phyloP scores from a whole-genome alignment of 2,329 filamentous ascomycete genomes.

The Apiospora sp. region DNA sequence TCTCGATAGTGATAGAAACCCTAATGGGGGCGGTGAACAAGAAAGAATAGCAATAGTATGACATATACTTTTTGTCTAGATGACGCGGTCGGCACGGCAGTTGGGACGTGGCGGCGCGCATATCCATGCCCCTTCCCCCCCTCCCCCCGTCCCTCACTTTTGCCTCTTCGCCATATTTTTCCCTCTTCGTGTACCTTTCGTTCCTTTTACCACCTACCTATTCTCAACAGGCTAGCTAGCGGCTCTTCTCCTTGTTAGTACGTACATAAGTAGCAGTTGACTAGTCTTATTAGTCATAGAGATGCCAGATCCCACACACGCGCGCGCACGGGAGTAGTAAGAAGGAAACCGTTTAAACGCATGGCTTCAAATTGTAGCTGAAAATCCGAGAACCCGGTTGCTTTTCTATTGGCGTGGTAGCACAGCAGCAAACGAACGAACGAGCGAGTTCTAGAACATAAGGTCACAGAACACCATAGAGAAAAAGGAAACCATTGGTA shows the following conservation, averaged over 20 bases:
- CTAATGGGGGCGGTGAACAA: background rate
- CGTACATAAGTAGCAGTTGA: background rate
- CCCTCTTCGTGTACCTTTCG: too few relatives aligned
- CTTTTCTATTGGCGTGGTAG: background rate
- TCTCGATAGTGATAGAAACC: background rate
- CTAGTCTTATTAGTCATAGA: background rate
- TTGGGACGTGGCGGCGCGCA: background rate
- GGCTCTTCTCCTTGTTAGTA: background rate
- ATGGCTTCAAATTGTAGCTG: background rate
- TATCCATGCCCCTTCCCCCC: background rate
- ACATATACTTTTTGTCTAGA: background rate
- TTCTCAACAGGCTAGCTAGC: too few relatives aligned
- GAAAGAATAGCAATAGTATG: background rate
- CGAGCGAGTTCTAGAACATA: background rate
- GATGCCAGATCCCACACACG: background rate
- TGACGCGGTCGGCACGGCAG: background rate
- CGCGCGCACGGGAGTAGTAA: background rate
- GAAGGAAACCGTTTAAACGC: background rate
- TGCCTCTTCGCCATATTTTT: too few relatives aligned
- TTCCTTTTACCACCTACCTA: too few relatives aligned
- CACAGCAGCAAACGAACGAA: background rate
- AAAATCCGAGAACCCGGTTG: slow-evolving; percentile 19
- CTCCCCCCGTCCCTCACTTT: too few relatives aligned
- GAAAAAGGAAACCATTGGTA: background rate
- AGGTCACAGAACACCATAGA: background rate